A percentile compares a stretch with the other conserved stretches of the same genome.
These are phyloP conservation scores for Fusarium heterosporum DNA, from an alignment of 2,329 filamentous ascomycete genomes.

Conservation along the genomic window DNA sequence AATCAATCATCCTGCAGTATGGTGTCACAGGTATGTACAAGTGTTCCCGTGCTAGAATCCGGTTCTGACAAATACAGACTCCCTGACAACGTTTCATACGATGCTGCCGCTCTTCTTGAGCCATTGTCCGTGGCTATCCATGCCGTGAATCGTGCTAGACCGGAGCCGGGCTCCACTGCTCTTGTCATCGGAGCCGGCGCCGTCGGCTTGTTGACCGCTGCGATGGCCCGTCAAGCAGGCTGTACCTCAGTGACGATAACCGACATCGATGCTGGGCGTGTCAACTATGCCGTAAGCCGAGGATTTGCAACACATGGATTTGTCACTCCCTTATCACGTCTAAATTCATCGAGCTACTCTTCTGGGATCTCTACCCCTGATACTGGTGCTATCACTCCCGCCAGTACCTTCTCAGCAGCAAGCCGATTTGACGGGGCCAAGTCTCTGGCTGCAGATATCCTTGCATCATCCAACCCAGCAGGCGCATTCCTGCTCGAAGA, in stretches of 20 bases:
- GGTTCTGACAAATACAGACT: constrained; percentile 56
- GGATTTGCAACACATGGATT: constrained; percentile 71
- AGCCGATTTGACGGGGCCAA: constrained; percentile 65
- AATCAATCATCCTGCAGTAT: constrained; percentile 71
- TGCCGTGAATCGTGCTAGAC: constrained; percentile 66
- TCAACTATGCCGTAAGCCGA: constrained; percentile 68
- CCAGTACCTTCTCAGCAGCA: constrained; percentile 59
- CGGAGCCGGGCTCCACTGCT: constrained; percentile 65
- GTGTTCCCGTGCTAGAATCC: not conserved
- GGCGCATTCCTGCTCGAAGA: constrained; percentile 58
- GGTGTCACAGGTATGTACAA: constrained; percentile 69
- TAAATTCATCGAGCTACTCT: constrained; percentile 58
- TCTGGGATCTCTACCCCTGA: constrained; percentile 63
- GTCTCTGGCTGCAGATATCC: constrained; percentile 61
- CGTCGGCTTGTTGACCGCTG: constrained; percentile 71
- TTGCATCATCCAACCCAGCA: constrained; percentile 54
- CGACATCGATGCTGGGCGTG: constrained; percentile 69
- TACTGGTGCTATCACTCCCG: constrained; percentile 56
- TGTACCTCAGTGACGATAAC: constrained; percentile 70
- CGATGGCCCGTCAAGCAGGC: constrained; percentile 70
- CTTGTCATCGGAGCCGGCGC: constrained; percentile 75
- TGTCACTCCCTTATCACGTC: constrained; percentile 61
- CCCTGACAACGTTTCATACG: constrained; percentile 69
- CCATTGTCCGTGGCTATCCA: constrained; percentile 72
- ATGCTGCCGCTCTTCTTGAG: constrained; percentile 70